phyloP scores from a whole-genome alignment of 768 basidiomycete species.

The Boletus patriciae region DNA sequence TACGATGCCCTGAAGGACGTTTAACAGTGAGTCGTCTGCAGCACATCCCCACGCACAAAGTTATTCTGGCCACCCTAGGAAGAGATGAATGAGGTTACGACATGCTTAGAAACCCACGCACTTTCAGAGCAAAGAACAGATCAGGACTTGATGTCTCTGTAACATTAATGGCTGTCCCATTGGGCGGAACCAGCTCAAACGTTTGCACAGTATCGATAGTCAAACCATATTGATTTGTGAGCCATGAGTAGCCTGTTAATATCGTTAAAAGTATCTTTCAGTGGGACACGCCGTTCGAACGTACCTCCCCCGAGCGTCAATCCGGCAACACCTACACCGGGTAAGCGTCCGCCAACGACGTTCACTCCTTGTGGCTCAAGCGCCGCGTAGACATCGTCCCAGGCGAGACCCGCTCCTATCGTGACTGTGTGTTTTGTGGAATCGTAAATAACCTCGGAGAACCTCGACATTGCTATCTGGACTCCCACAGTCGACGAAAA shows the following conservation, averaged over 20 bases:
- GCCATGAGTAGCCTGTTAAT: constrained; percentile 37
- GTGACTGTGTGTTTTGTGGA: constrained; percentile 38
- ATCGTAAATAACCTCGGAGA: constrained; percentile 44
- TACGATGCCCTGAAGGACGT: constrained; percentile 48
- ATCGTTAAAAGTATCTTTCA: not conserved
- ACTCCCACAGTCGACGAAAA: constrained; percentile 61
- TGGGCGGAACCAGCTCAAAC: constrained; percentile 52
- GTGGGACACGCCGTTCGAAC: not conserved
- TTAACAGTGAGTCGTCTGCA: not conserved
- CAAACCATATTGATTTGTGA: constrained; percentile 60
- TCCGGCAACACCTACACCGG: constrained; percentile 60
- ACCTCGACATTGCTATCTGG: constrained; percentile 54
- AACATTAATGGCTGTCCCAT: constrained; percentile 43
- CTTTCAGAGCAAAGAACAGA: constrained; percentile 48
- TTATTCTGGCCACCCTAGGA: constrained; percentile 62
- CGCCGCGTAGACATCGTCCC: constrained; percentile 62
- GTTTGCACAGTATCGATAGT: constrained; percentile 54
- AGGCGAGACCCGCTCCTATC: constrained; percentile 46
- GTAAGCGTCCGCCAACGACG: constrained; percentile 55
- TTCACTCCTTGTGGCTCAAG: constrained; percentile 51
- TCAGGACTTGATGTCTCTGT: constrained; percentile 37
- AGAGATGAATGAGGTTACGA: not conserved
- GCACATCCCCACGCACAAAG: constrained; percentile 37
- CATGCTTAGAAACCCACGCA: constrained; percentile 6
- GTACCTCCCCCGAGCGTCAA: constrained; percentile 57